Evolutionary conservation across 495 filamentous ascomycete genomes (phyloP).

Genomic region (Tetracladium marchalianum): DNA sequence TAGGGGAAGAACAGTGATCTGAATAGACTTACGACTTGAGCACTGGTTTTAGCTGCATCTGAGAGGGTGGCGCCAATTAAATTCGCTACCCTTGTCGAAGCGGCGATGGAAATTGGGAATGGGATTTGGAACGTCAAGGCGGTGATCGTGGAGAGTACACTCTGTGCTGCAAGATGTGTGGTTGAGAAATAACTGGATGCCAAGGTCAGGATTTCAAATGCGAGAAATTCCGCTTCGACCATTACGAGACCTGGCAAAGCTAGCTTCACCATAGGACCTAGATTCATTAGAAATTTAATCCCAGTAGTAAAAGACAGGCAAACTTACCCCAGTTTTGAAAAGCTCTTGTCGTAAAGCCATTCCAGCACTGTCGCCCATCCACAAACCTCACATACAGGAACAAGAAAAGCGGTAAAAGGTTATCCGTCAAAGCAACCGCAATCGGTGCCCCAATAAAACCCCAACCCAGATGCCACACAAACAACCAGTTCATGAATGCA

Average conservation of each 20-base stretch:
- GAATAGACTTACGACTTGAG: conserved; percentile 46
- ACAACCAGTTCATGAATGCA: conserved; percentile 53
- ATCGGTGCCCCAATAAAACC: conserved; percentile 80
- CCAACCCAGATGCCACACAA: conserved; percentile 63
- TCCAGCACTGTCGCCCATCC: conserved; percentile 75
- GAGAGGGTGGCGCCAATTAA: conserved; percentile 59
- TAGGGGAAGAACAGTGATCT: not conserved
- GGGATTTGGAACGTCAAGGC: conserved; percentile 50
- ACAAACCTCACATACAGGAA: conserved; percentile 69
- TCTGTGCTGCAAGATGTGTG: conserved; percentile 54
- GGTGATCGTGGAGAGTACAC: conserved; percentile 43
- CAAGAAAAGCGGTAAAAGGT: conserved; percentile 64
- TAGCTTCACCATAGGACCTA: conserved; percentile 65
- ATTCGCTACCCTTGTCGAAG: conserved; percentile 55
- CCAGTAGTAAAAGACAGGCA: not conserved
- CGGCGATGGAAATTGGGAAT: conserved; percentile 52
- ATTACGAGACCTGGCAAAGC: conserved; percentile 81
- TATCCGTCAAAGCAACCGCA: conserved; percentile 74
- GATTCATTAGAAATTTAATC: conserved; percentile 7
- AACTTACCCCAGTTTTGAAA: conserved; percentile 62
- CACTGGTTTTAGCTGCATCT: conserved; percentile 58
- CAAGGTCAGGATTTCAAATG: conserved; percentile 72
- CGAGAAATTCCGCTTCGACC: conserved; percentile 85
- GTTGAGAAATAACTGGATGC: conserved; percentile 62
- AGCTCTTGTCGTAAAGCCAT: conserved; percentile 60